phyloP scores from a whole-genome alignment of 768 basidiomycete genomes.

The Mycena floridula region DNA sequence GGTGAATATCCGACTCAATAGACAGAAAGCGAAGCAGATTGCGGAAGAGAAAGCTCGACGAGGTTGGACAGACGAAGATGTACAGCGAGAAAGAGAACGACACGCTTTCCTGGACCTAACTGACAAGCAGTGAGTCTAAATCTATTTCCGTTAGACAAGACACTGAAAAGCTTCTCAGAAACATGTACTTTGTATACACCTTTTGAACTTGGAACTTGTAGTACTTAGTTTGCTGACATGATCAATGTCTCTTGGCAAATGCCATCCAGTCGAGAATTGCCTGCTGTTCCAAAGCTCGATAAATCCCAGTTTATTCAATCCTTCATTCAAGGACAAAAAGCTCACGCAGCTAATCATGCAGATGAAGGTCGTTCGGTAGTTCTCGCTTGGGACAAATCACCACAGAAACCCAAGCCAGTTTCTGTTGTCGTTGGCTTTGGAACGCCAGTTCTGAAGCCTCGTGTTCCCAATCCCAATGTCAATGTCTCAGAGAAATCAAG shows the following conservation, averaged over 20 bases:
- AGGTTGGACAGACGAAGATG: slow-evolving; percentile 55
- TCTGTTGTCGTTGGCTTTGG: slow-evolving; percentile 33
- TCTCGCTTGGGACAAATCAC: slow-evolving; percentile 23
- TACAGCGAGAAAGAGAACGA: slow-evolving; percentile 51
- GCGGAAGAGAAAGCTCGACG: slow-evolving; percentile 35
- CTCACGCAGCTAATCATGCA: slow-evolving; percentile 37
- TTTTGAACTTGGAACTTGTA: slow-evolving; percentile 25
- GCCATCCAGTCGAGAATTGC: slow-evolving; percentile 9
- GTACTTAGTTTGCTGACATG: background rate
- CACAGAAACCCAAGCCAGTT: background rate
- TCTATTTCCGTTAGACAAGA: background rate
- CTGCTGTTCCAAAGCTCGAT: slow-evolving; percentile 31
- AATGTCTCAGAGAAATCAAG: background rate
- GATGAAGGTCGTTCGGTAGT: slow-evolving; percentile 29
- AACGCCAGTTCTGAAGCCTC: slow-evolving; percentile 52
- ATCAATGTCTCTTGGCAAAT: background rate
- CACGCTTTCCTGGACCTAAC: slow-evolving; percentile 61
- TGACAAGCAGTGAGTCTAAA: slow-evolving; percentile 48
- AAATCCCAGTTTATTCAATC: slow-evolving; percentile 34
- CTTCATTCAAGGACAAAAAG: slow-evolving; percentile 45
- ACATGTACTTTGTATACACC: slow-evolving; percentile 55
- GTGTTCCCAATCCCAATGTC: slow-evolving; percentile 19
- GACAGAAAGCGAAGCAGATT: slow-evolving; percentile 34
- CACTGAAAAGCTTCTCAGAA: slow-evolving; percentile 32
- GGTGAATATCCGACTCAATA: slow-evolving; percentile 51